A percentile compares a stretch with the other conserved stretches of the same genome.
Evolutionary conservation across 495 filamentous ascomycete genomes (phyloP).

Genomic region (Oidiodendron maius): DNA sequence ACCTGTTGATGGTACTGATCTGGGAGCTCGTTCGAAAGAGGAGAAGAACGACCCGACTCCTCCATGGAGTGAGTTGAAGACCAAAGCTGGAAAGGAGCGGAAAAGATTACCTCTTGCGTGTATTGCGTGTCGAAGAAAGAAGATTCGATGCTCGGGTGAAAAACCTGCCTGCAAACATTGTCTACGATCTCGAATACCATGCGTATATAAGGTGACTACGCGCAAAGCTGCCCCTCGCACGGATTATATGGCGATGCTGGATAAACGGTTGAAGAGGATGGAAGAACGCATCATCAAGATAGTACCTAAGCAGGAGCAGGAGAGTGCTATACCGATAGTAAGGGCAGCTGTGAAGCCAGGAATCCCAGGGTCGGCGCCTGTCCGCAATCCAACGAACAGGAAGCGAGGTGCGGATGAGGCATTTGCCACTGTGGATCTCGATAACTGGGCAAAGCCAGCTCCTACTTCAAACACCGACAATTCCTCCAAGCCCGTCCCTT

Average conservation of each 20-base stretch:
- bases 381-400: slow-evolving; percentile 49
- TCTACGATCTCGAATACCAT: slow-evolving; percentile 85
- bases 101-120: slow-evolving; percentile 91
- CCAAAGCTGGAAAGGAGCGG: slow-evolving; percentile 94
- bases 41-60: slow-evolving; percentile 57
- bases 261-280: slow-evolving; percentile 90
- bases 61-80: slow-evolving; percentile 94
- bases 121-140: slow-evolving; percentile 93
- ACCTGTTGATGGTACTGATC: slow-evolving; percentile 41
- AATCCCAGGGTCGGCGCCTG: slow-evolving; percentile 53
- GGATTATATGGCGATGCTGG: slow-evolving; percentile 99
- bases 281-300: slow-evolving; percentile 97
- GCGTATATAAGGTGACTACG: slow-evolving; percentile 97
- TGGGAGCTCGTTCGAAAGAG: slow-evolving; percentile 44
- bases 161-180: slow-evolving; percentile 98
- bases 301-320: slow-evolving; percentile 78
- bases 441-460: slow-evolving; percentile 69
- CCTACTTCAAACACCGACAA: slow-evolving; percentile 33
- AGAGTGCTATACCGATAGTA: slow-evolving; percentile 43
- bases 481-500: slow-evolving; percentile 44
- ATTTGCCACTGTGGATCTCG: slow-evolving; percentile 68
- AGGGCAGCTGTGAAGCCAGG: slow-evolving; percentile 78
- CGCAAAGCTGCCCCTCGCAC: slow-evolving; percentile 93
- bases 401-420: slow-evolving; percentile 87
- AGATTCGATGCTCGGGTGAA: slow-evolving; percentile 96